Percentiles rank a stretch among this genome's conserved stretches.
phyloP scores from a whole-genome alignment of 257 asterid species.

The Ocimum tenuiflorum region DNA sequence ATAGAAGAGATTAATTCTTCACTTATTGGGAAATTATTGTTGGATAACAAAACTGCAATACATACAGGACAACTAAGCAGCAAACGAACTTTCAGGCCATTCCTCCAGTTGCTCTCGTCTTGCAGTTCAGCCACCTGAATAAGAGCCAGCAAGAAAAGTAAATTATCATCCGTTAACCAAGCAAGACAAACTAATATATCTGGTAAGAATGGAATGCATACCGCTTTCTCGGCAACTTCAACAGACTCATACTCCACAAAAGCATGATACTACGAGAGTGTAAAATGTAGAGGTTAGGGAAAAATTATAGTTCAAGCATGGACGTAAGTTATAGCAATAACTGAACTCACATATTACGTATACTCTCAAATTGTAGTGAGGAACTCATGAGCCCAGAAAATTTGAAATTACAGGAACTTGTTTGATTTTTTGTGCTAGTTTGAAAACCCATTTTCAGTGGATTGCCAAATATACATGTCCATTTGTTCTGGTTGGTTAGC shows the following conservation, averaged over 20 bases:
- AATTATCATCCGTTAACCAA: constrained; percentile 8
- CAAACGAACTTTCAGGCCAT: constrained; percentile 72
- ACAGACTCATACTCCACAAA: constrained; percentile 82
- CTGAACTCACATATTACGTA: neutral
- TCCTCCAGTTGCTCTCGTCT: constrained; percentile 79
- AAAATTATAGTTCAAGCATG: neutral
- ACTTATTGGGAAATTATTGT: constrained; percentile 2
- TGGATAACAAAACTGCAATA: neutral
- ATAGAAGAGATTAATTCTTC: constrained; percentile 4
- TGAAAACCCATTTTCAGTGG: neutral
- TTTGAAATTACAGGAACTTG: neutral
- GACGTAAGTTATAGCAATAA: neutral
- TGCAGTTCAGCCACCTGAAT: constrained; percentile 59
- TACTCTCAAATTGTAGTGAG: constrained; percentile 12
- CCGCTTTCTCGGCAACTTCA: constrained; percentile 85
- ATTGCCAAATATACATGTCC: neutral
- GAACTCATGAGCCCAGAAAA: constrained; percentile 1
- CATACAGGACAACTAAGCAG: constrained; percentile 54
- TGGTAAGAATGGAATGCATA: constrained; percentile 15
- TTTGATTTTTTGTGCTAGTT: neutral
- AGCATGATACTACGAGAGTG: constrained; percentile 64
- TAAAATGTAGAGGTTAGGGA: constrained; percentile 16
- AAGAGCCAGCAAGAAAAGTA: constrained; percentile 13
- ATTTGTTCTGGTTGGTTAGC: neutral
- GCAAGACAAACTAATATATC: neutral